A percentile compares a stretch with the other conserved stretches of the same genome.
These are phyloP conservation scores for Drechslera avenae DNA, from an alignment of 2,329 filamentous ascomycete species.

Conservation along the genomic window DNA sequence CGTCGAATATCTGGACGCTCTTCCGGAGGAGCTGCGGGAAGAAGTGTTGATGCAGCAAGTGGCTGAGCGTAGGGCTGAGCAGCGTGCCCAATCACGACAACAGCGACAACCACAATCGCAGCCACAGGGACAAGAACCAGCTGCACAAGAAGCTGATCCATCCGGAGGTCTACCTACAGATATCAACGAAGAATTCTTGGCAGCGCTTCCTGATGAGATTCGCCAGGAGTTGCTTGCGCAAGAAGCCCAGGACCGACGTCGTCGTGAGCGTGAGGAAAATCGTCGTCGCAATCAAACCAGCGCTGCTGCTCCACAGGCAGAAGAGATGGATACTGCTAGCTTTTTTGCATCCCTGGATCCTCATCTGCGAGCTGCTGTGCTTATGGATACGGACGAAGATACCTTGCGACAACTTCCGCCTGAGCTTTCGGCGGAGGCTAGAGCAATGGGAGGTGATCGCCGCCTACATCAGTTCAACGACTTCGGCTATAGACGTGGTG, in stretches of 20 bases:
- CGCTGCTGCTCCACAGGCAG: slow-evolving; percentile 51
- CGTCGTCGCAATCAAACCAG: slow-evolving; percentile 67
- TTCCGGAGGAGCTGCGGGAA: slow-evolving; percentile 95
- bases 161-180: slow-evolving; percentile 77
- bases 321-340: slow-evolving; percentile 90
- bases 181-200: slow-evolving; percentile 90
- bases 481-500: slow-evolving; percentile 39
- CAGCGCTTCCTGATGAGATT: slow-evolving; percentile 88
- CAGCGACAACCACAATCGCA: slow-evolving; percentile 53
- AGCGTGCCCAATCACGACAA: slow-evolving; percentile 49
- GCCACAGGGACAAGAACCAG: slow-evolving; percentile 18
- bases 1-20: slow-evolving; percentile 88
- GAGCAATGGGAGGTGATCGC: slow-evolving; percentile 66
- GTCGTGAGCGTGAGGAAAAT: slow-evolving; percentile 81
- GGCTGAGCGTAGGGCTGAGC: slow-evolving; percentile 68
- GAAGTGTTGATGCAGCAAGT: slow-evolving; percentile 94
- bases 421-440: slow-evolving; percentile 84
- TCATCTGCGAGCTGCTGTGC: slow-evolving; percentile 79
- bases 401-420: slow-evolving; percentile 82
- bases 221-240: slow-evolving; percentile 89
- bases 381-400: slow-evolving; percentile 90
- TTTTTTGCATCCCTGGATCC: slow-evolving; percentile 91
- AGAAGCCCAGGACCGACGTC: slow-evolving; percentile 85
- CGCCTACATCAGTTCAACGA: slow-evolving; percentile 60
- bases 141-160: slow-evolving; percentile 31